Conservation (phyloP, 148 eudicot species). For the Vaccinium darrowii region DNA sequence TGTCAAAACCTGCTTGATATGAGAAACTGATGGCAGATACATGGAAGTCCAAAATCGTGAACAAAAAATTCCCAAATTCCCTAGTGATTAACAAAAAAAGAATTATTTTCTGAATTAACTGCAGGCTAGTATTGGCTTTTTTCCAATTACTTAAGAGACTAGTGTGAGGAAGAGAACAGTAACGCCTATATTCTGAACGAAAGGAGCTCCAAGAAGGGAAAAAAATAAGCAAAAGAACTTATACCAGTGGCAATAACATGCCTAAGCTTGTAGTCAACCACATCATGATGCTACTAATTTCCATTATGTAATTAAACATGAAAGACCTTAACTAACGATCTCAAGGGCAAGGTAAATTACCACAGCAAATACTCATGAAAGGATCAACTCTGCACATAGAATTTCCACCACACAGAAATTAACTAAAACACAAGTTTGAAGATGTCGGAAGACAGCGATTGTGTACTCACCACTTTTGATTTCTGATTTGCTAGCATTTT, state of each 20-base stretch:
- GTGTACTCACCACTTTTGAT: conserved; percentile 80
- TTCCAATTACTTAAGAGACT: neutral
- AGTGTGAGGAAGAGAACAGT: neutral
- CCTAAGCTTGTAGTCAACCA: neutral
- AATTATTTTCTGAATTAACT: neutral
- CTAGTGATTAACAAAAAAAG: neutral
- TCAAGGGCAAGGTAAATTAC: neutral
- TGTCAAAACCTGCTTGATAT: neutral
- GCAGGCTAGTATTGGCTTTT: neutral
- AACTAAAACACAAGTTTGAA: no score
- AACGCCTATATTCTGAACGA: neutral
- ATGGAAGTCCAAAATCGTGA: neutral
- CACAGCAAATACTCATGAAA: neutral
- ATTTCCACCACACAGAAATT: neutral
- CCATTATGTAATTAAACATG: no score
- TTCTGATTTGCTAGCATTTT: conserved; percentile 85
- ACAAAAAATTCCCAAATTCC: neutral
- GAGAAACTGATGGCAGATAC: neutral
- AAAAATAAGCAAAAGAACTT: neutral
- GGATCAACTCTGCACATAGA: neutral
- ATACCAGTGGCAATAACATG: neutral
- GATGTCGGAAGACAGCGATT: neutral
- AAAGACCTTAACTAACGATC: conserved; percentile 1
- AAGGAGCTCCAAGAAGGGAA: neutral
- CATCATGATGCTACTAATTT: neutral